These are phyloP conservation scores for Pichia membranifaciens DNA, from an alignment of 805 yeast genomes.

Conservation along the genomic window DNA sequence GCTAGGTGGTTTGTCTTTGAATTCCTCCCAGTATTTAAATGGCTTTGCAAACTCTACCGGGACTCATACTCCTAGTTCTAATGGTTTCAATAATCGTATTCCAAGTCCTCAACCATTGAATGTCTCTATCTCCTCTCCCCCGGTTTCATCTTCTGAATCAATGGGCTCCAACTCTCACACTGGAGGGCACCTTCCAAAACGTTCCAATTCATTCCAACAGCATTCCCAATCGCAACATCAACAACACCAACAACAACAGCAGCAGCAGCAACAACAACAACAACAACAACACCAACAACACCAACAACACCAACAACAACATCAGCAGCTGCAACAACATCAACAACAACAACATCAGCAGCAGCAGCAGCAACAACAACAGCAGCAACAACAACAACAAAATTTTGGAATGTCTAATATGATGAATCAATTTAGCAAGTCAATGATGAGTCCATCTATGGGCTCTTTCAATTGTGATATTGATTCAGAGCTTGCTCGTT, in stretches of 20 bases:
- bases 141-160: slow-evolving; percentile 10
- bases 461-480: background rate
- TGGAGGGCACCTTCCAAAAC: slow-evolving; percentile 1
- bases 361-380: background rate
- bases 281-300: background rate
- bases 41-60: slow-evolving; percentile 4
- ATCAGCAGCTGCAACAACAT: background rate
- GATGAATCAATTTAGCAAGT: slow-evolving; percentile 5
- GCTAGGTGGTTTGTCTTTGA: slow-evolving; percentile 16
- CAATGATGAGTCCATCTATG: slow-evolving; percentile 5
- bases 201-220: slow-evolving; percentile 9
- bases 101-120: slow-evolving; percentile 13
- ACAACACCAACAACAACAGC: background rate
- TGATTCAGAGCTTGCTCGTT: slow-evolving; percentile 3
- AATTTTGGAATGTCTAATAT: background rate
- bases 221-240: background rate
- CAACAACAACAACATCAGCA: slow-evolving; percentile 1
- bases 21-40: slow-evolving; percentile 10
- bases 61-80: background rate
- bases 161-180: background rate
- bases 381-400: slow-evolving; percentile 1
- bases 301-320: background rate
- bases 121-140: slow-evolving; percentile 12
- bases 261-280: background rate
- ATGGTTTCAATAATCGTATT: background rate